Evolutionary conservation across 2,329 filamentous ascomycete genomes (phyloP).

Genomic region (Trichoderma pleuroti): DNA sequence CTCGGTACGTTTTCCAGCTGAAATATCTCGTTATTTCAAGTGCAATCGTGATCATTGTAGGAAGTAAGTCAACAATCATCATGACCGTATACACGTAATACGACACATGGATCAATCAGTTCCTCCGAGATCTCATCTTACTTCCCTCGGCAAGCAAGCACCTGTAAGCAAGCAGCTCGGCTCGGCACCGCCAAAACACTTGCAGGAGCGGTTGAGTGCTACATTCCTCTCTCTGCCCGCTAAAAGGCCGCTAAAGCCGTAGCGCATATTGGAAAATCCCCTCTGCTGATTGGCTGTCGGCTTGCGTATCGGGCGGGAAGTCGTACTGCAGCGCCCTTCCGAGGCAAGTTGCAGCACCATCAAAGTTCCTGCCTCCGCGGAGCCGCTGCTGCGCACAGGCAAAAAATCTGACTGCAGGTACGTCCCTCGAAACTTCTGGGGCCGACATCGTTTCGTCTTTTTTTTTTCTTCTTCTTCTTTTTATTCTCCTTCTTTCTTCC

Average conservation of each 20-base stretch:
- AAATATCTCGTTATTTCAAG: neutral
- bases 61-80: neutral
- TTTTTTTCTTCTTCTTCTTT: neutral
- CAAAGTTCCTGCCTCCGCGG: constrained; percentile 7
- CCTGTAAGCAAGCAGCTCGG: neutral
- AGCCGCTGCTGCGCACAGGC: constrained; percentile 1
- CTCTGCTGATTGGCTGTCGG: constrained; percentile 6
- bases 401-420: constrained; percentile 15
- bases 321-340: neutral
- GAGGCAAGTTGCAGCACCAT: neutral
- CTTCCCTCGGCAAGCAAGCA: neutral
- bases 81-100: neutral
- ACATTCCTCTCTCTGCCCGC: neutral
- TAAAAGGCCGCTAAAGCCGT: neutral
- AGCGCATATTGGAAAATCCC: constrained; percentile 5
- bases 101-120: neutral
- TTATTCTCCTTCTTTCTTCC: neutral
- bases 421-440: neutral
- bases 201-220: neutral
- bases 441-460: neutral
- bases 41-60: neutral
- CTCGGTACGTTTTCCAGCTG: too few relatives aligned
- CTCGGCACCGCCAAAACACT: neutral
- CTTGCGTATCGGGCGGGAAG: neutral
- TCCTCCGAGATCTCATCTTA: neutral